Evolutionary conservation across 2,329 filamentous ascomycete species (phyloP).

Genomic region (Leptographium procerum): DNA sequence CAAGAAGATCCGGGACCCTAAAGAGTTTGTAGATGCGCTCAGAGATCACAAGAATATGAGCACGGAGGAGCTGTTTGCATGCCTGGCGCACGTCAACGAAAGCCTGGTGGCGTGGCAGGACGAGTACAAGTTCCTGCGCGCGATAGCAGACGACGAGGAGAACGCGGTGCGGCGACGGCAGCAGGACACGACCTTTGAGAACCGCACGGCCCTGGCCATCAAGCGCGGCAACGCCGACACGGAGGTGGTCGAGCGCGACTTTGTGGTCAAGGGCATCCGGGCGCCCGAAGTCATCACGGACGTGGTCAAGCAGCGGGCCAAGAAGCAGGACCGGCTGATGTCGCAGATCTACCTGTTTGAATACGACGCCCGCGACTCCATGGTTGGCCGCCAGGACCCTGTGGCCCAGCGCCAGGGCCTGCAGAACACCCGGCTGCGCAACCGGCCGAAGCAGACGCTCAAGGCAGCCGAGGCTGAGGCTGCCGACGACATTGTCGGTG

Average conservation of each 20-base stretch:
- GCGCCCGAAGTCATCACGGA: slow-evolving; percentile 32
- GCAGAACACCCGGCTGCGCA: slow-evolving; percentile 42
- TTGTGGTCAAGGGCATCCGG: slow-evolving; percentile 42
- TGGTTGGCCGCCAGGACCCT: slow-evolving; percentile 48
- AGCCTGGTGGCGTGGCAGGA: slow-evolving; percentile 40
- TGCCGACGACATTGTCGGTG: slow-evolving; percentile 21
- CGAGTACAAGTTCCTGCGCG: slow-evolving; percentile 40
- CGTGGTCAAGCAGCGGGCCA: slow-evolving; percentile 32
- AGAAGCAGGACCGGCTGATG: slow-evolving; percentile 44
- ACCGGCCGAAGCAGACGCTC: slow-evolving; percentile 44
- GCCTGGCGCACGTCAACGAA: slow-evolving; percentile 32
- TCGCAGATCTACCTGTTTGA: slow-evolving; percentile 50
- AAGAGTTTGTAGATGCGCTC: slow-evolving; percentile 36
- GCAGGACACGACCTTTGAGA: slow-evolving; percentile 23
- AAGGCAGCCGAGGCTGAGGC: slow-evolving; percentile 43
- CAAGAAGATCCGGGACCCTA: slow-evolving; percentile 37
- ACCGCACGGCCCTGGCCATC: slow-evolving; percentile 29
- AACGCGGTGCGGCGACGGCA: slow-evolving; percentile 41
- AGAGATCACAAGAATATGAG: slow-evolving; percentile 39
- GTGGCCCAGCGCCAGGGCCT: slow-evolving; percentile 43
- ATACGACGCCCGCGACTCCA: slow-evolving; percentile 45
- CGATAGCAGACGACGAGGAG: slow-evolving; percentile 44
- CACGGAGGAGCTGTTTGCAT: slow-evolving; percentile 31
- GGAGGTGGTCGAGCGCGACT: slow-evolving; percentile 36
- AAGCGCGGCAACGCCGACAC: slow-evolving; percentile 31